These are phyloP conservation scores for Carpinus viminea DNA, from an alignment of 306 rosid species.

Conservation along the genomic window DNA sequence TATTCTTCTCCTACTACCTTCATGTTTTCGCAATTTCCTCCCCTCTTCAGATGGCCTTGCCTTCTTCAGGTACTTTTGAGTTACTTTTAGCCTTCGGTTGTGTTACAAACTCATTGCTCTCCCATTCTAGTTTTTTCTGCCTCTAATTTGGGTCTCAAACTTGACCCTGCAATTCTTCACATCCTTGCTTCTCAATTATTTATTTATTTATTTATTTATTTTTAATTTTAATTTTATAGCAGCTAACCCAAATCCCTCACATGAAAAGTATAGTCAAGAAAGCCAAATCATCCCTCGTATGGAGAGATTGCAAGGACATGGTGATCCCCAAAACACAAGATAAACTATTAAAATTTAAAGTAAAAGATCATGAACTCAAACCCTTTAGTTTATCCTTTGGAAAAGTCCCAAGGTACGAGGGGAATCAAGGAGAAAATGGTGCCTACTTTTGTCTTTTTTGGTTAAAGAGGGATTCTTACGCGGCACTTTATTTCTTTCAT, in stretches of 20 bases:
- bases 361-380: too few relatives aligned
- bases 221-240: too few relatives aligned
- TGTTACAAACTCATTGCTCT: background rate
- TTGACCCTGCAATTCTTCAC: background rate
- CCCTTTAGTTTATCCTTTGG: too few relatives aligned
- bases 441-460: background rate
- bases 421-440: background rate
- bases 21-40: constrained; percentile 31
- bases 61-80: constrained; percentile 47
- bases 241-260: too few relatives aligned
- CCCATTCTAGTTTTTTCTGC: background rate
- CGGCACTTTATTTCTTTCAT: background rate
- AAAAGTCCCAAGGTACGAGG: background rate
- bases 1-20: constrained; percentile 33
- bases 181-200: background rate
- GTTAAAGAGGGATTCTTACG: background rate
- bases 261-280: too few relatives aligned
- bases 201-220: too few relatives aligned
- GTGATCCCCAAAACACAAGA: too few relatives aligned
- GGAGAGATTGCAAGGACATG: background rate
- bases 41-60: constrained; percentile 35
- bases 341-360: too few relatives aligned
- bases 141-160: too few relatives aligned
- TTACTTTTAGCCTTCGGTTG: background rate
- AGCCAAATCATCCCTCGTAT: too few relatives aligned